Evolutionary conservation across 116 monocot species (phyloP).

Genomic region (Zostera marina): DNA sequence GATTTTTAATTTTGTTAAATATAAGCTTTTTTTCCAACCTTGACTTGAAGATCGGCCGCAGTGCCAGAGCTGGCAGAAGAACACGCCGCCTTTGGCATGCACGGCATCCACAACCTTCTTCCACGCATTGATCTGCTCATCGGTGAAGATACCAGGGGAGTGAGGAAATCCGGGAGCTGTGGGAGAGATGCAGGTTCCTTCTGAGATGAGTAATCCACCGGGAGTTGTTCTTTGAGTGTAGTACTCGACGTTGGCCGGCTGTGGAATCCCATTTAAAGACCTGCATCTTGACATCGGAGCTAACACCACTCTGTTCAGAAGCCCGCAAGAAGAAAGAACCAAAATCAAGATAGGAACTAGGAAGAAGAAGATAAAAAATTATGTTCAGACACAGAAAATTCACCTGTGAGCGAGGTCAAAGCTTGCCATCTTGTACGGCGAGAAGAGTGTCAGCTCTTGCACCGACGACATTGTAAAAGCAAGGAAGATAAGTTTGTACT

Average conservation of each 20-base stretch:
- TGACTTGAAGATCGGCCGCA: constrained; percentile 26
- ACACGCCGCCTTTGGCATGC: constrained; percentile 31
- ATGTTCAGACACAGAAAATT: background rate
- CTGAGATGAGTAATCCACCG: constrained; percentile 21
- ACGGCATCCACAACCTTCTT: constrained; percentile 42
- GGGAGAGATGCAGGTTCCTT: constrained; percentile 17
- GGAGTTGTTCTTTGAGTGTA: constrained; percentile 23
- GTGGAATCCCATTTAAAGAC: constrained; percentile 12
- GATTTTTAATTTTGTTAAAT: background rate
- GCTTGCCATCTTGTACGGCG: constrained; percentile 13
- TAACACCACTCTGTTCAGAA: constrained; percentile 23
- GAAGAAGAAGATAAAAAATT: background rate
- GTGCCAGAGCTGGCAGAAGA: constrained; percentile 58
- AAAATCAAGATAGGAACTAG: background rate
- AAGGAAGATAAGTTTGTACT: too few relatives aligned
- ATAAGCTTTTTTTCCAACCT: constrained; percentile 8
- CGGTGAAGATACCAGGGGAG: constrained; percentile 40
- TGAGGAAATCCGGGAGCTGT: constrained; percentile 17
- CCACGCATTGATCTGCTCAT: constrained; percentile 52
- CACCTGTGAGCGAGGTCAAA: constrained; percentile 20
- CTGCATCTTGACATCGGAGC: constrained; percentile 24
- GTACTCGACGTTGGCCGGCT: constrained; percentile 15
- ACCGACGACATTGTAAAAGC: too few relatives aligned
- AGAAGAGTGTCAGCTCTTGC: too few relatives aligned
- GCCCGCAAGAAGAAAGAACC: background rate